Percentiles rank a stretch among this genome's conserved stretches.
Conservation (phyloP, 495 filamentous ascomycete species). For the Aspergillus bridgeri region DNA sequence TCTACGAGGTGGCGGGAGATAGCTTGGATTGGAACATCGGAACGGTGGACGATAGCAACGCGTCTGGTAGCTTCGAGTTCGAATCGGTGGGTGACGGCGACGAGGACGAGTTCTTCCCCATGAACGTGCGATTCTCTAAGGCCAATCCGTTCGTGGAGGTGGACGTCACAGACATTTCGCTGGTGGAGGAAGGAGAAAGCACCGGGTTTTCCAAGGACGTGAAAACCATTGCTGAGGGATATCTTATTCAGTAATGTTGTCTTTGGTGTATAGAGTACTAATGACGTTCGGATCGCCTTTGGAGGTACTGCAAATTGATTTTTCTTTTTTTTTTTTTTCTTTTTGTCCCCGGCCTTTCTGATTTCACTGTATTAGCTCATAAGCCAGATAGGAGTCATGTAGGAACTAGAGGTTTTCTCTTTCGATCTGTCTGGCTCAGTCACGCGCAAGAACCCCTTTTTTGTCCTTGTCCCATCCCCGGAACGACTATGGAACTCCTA, state of each 20-base stretch:
- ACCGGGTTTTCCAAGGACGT: conserved; percentile 87
- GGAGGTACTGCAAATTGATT: conserved; percentile 14
- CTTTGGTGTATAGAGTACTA: conserved; percentile 43
- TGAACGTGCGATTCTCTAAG: conserved; percentile 88
- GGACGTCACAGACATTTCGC: conserved; percentile 70
- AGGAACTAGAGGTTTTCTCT: neutral
- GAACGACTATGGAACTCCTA: neutral
- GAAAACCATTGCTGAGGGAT: conserved; percentile 78
- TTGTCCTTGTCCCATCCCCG: neutral
- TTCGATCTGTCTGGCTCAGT: neutral
- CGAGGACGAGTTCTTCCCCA: conserved; percentile 94
- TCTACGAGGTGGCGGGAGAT: conserved; percentile 91
- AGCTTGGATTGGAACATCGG: conserved; percentile 91
- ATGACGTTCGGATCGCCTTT: conserved; percentile 40
- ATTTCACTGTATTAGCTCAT: neutral
- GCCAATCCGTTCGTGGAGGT: conserved; percentile 82
- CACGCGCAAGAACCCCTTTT: no score
- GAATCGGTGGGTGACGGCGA: conserved; percentile 76
- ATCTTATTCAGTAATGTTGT: conserved; percentile 65
- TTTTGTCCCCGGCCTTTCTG: conserved; percentile 3
- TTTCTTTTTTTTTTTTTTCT: conserved; percentile 14
- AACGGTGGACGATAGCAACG: conserved; percentile 72
- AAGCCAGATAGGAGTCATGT: neutral
- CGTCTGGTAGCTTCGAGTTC: conserved; percentile 86
- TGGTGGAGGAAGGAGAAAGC: conserved; percentile 74